phyloP scores from a whole-genome alignment of 202 grass and related monocot species.

The Zoysia matrella region DNA sequence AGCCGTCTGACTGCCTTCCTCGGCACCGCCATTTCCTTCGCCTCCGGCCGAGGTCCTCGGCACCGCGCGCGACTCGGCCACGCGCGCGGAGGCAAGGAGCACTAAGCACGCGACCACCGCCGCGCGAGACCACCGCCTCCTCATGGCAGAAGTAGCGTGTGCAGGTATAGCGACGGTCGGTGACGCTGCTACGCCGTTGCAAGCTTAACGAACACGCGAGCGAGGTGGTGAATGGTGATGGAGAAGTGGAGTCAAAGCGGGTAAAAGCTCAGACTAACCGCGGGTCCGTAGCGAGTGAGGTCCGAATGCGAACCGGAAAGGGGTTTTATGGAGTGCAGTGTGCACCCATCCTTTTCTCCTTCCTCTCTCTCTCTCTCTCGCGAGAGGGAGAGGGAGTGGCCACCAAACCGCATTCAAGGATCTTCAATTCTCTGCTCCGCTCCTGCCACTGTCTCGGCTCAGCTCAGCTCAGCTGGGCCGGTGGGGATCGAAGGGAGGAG shows the following conservation, averaged over 20 bases:
- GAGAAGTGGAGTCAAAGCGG: constrained; percentile 57
- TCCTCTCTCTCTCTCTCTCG: too few relatives aligned
- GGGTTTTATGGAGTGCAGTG: constrained; percentile 30
- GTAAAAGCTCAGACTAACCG: constrained; percentile 40
- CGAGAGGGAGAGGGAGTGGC: too few relatives aligned
- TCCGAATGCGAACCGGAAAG: not conserved
- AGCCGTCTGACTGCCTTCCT: too few relatives aligned
- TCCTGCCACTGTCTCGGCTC: constrained; percentile 43
- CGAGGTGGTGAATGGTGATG: not conserved
- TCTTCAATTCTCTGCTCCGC: constrained; percentile 66
- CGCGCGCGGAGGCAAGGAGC: constrained; percentile 54
- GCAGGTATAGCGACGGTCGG: too few relatives aligned
- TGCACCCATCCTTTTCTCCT: too few relatives aligned
- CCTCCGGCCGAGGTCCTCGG: not conserved
- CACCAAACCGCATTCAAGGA: constrained; percentile 80
- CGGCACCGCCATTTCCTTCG: too few relatives aligned
- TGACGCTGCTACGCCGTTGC: too few relatives aligned
- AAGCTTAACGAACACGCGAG: not conserved
- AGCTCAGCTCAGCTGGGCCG: not conserved
- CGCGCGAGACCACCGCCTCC: constrained; percentile 65
- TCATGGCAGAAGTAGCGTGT: not conserved
- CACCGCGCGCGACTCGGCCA: constrained; percentile 30
- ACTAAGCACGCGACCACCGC: constrained; percentile 63
- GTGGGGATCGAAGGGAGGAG: too few relatives aligned
- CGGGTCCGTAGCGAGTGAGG: not conserved